These are phyloP conservation scores for Aspergillus ochraceoroseus DNA, from an alignment of 2,329 filamentous ascomycete genomes.

Conservation along the genomic window DNA sequence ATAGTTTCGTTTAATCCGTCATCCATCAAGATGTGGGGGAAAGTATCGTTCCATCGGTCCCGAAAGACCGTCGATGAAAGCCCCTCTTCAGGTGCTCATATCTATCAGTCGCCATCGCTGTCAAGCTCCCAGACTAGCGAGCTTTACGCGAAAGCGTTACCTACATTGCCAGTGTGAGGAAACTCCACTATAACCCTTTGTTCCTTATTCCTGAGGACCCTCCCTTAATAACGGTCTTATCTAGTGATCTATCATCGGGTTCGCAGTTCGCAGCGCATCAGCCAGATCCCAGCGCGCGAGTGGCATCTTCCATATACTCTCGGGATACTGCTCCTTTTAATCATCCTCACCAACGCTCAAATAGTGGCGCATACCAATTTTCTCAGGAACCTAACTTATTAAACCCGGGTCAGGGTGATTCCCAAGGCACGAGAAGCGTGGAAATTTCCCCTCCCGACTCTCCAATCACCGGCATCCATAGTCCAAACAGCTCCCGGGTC, in stretches of 20 bases:
- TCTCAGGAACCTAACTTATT: slow-evolving; percentile 5
- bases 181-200: too few species aligned
- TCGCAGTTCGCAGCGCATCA: slow-evolving; percentile 18
- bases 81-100: slow-evolving; percentile 46
- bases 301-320: slow-evolving; percentile 60
- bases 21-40: slow-evolving; percentile 51
- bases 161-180: slow-evolving; percentile 40
- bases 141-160: slow-evolving; percentile 30
- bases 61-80: slow-evolving; percentile 45
- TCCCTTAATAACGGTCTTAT: slow-evolving; percentile 8
- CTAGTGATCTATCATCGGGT: slow-evolving; percentile 18
- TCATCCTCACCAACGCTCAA: slow-evolving; percentile 17
- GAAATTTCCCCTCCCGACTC: slow-evolving; percentile 48
- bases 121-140: slow-evolving; percentile 27
- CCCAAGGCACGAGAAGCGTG: slow-evolving; percentile 29
- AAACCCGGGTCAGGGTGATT: background rate
- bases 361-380: slow-evolving; percentile 16
- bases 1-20: background rate
- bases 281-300: slow-evolving; percentile 35
- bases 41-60: slow-evolving; percentile 43
- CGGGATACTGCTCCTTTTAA: slow-evolving; percentile 37
- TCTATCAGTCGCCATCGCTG: slow-evolving; percentile 38
- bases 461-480: slow-evolving; percentile 31
- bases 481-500: slow-evolving; percentile 31
- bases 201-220: background rate